These are phyloP conservation scores for Taphrina flavorubra DNA, from an alignment of 1,139 yeast genomes.

Conservation along the genomic window DNA sequence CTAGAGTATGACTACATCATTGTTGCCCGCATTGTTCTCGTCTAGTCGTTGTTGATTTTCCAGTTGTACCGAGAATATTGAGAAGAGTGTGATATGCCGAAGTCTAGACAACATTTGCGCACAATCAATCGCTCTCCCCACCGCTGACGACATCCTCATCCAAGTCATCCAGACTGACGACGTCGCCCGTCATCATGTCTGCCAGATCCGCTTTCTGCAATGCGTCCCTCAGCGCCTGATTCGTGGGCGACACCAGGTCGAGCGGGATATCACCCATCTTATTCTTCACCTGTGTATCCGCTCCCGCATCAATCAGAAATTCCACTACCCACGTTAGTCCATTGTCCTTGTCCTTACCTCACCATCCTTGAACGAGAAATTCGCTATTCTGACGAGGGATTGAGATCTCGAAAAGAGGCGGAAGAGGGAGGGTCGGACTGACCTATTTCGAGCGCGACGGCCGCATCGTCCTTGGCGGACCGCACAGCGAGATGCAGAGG, in stretches of 20 bases:
- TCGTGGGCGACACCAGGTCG: conserved; percentile 59
- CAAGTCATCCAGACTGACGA: conserved; percentile 27
- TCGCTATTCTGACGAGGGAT: too few species aligned
- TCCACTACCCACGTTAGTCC: conserved; percentile 56
- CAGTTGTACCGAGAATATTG: too few species aligned
- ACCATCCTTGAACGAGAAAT: too few species aligned
- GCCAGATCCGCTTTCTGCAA: conserved; percentile 55
- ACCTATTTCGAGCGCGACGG: conserved; percentile 75
- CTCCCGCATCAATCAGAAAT: conserved; percentile 87
- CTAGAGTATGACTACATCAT: neutral
- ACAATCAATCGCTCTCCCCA: conserved; percentile 22
- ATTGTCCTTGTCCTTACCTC: neutral
- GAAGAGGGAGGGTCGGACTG: conserved; percentile 4
- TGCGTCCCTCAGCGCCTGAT: conserved; percentile 57
- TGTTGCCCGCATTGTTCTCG: neutral
- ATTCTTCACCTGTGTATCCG: conserved; percentile 71
- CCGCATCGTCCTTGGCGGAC: conserved; percentile 78
- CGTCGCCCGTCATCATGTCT: conserved; percentile 33
- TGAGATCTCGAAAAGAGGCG: too few species aligned
- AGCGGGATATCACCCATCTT: conserved; percentile 73
- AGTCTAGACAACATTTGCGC: neutral
- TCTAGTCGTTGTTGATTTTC: neutral
- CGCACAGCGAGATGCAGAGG: conserved; percentile 87
- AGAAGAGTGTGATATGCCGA: too few species aligned
- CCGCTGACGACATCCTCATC: conserved; percentile 30